A percentile compares a stretch with the other conserved stretches of the same genome.
Evolutionary conservation across 768 basidiomycete genomes (phyloP).

Genomic region (Leccinum boreale): DNA sequence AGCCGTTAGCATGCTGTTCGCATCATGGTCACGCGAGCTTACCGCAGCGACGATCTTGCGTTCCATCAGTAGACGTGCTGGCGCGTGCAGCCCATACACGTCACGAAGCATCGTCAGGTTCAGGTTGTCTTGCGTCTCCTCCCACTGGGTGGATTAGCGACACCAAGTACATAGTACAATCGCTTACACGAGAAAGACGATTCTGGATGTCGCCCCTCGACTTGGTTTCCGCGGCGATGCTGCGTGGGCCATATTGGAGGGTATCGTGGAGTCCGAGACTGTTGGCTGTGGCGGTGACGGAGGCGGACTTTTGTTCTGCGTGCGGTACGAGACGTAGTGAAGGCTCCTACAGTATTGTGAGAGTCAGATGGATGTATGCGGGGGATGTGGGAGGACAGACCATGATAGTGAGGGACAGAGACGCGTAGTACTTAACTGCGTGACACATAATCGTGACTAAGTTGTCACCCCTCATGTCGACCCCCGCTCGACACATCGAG

Average conservation of each 20-base stretch:
- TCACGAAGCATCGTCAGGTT: constrained; percentile 83
- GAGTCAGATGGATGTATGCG: background rate
- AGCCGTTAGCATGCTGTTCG: background rate
- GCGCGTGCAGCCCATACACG: constrained; percentile 82
- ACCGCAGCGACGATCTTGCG: constrained; percentile 80
- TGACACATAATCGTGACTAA: constrained; percentile 27
- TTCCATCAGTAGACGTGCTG: constrained; percentile 92
- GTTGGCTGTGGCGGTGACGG: constrained; percentile 65
- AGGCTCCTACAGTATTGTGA: constrained; percentile 31
- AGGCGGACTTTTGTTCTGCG: constrained; percentile 51
- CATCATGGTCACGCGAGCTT: constrained; percentile 5
- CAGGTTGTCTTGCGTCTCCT: constrained; percentile 85
- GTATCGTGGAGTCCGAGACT: constrained; percentile 85
- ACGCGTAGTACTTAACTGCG: constrained; percentile 20
- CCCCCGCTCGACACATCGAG: constrained; percentile 58
- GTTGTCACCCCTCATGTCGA: constrained; percentile 40
- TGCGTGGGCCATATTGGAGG: constrained; percentile 79
- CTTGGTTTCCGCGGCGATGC: constrained; percentile 71
- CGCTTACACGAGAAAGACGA: constrained; percentile 73
- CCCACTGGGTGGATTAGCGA: constrained; percentile 62
- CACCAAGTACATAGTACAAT: background rate
- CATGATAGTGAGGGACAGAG: constrained; percentile 19
- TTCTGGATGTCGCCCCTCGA: constrained; percentile 58
- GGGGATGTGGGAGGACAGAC: constrained; percentile 4
- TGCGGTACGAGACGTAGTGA: constrained; percentile 67